Conservation (phyloP, 306 rosid species). For the Crataegus laevigata region DNA sequence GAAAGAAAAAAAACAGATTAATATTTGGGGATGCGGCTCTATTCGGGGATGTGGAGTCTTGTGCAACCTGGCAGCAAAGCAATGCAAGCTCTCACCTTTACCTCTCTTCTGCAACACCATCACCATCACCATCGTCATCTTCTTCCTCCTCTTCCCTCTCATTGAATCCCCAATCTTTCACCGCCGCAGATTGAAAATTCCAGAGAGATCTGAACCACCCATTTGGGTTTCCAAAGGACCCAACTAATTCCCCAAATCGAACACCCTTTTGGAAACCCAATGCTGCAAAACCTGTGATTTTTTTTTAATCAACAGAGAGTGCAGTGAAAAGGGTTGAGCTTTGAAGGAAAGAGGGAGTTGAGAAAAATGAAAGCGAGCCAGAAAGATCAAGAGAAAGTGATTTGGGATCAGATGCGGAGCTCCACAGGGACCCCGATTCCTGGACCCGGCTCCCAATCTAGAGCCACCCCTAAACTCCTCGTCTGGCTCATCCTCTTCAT, state of each 20-base stretch:
- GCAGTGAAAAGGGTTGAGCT: background rate
- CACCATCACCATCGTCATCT: background rate
- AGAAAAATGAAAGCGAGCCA: constrained; percentile 47
- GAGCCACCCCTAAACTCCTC: constrained; percentile 44
- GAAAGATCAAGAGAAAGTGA: constrained; percentile 53
- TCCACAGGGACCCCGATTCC: constrained; percentile 35
- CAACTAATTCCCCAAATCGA: background rate
- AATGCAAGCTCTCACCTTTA: constrained; percentile 20
- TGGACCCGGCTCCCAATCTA: constrained; percentile 22
- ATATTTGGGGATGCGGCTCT: background rate
- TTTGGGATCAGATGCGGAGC: constrained; percentile 56
- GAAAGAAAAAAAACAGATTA: background rate
- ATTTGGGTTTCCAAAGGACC: background rate
- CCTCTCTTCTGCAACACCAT: background rate
- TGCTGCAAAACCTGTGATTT: background rate
- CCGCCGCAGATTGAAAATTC: background rate
- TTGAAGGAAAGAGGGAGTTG: background rate
- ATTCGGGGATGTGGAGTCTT: background rate
- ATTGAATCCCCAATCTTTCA: background rate
- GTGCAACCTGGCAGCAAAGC: constrained; percentile 25
- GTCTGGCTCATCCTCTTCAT: constrained; percentile 66
- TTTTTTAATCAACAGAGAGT: background rate
- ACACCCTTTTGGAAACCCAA: background rate
- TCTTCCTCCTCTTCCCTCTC: background rate
- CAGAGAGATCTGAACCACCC: background rate